Base-by-base conservation (phyloP, 306 rosid species). In the Quercus cerris region DNA sequence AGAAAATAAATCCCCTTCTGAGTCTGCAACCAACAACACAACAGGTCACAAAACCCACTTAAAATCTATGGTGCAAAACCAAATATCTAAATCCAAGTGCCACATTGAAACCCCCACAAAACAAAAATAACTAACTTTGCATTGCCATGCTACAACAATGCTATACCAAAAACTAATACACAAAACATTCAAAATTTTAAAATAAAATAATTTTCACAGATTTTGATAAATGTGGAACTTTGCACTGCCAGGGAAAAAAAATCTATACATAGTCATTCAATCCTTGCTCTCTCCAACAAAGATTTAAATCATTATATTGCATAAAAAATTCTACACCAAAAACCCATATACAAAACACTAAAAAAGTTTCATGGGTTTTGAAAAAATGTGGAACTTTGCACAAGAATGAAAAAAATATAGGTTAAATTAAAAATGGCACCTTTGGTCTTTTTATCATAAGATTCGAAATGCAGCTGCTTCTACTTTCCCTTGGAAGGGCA, bases 1-100 rank as follows among this genome's bases (percentile, higher is more conserved):
- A 57, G 85, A 80, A 82, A 84, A 69, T 1, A 85, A 30, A 51
- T 87, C 89, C 73, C 23, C 90, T 84, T 92, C 97, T 79, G 84
- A 82, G 87, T 92, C 97, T 94, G 88, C 87, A 85, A 12, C 80
- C 71, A 83, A 62, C 86, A 81, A 17, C 73, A 67, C 75, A 81
- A 74, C 63, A 41, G 46, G 46, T 8, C 77, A 79, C 25, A 67
- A 4, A 67, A 35, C 52, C 38, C 38, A 67, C 72, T 17, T 35
- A 10, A 35, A 33, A 35, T 30, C 19, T 9, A 6, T 35, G 35
- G 51, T 67, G 38, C 51, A 35, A 12, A 67, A 67, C 28, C 49
- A 19, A 22, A 22, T 11, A 63, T 17, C 7, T 64, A 6, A 67
- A 35, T 35, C 41, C 72, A 18, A 67, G 35, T n/a, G 52, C 17